Conservation (phyloP, 331 rosid species). For the Prunus yedoensis region DNA sequence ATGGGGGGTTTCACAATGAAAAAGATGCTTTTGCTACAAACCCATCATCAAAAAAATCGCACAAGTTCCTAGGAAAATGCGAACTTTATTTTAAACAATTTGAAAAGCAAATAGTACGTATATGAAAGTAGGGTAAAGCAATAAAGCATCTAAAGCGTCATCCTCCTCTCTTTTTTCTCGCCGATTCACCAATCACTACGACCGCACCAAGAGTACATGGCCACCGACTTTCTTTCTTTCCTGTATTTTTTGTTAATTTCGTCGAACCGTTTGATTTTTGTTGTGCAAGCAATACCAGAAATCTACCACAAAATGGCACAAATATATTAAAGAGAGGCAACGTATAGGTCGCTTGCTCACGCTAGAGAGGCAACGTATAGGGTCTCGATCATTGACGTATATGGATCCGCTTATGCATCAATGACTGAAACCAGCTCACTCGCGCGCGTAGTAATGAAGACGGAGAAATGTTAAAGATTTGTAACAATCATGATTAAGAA, state of each 20-base stretch:
- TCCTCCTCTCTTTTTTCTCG: background rate
- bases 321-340: no score
- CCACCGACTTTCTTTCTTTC: background rate
- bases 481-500: no score
- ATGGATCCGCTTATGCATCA: no score
- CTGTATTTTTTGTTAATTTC: background rate
- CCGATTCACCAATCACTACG: conserved; percentile 12
- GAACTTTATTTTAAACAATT: background rate
- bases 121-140: no score
- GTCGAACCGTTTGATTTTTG: background rate
- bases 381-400: no score
- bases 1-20: no score
- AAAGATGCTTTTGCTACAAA: background rate
- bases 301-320: background rate
- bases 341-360: no score
- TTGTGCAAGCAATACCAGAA: background rate
- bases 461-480: no score
- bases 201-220: background rate
- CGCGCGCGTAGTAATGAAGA: no score
- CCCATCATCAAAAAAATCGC: background rate
- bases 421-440: no score
- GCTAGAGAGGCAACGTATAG: no score
- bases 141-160: background rate
- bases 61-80: background rate
- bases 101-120: no score